A percentile compares a stretch with the other conserved stretches of the same genome.
These are phyloP conservation scores for Gryganskiella cystojenkinii DNA, from an alignment of 192 early-diverging fungal genomes.

Conservation along the genomic window DNA sequence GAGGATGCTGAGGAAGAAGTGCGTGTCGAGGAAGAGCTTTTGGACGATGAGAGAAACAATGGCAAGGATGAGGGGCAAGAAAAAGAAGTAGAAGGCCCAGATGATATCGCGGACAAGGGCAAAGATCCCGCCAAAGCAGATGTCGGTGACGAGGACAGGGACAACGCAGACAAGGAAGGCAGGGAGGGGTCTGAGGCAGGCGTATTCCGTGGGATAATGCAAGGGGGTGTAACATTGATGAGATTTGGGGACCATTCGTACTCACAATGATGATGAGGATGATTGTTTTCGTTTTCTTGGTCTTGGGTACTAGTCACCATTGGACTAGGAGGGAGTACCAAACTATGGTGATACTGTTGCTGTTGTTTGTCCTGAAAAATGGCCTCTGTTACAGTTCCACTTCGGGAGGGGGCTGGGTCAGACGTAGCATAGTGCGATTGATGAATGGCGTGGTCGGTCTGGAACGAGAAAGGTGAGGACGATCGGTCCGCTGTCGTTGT, in stretches of 20 bases:
- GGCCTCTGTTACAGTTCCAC: slow-evolving; percentile 23
- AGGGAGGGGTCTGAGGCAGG: no score
- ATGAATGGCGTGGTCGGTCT: not conserved
- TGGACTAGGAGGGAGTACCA: not conserved
- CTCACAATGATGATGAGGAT: no score
- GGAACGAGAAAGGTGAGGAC: not conserved
- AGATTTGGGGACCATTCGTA: no score
- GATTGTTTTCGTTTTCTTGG: not conserved
- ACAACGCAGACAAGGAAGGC: no score
- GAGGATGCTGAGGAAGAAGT: not conserved
- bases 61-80: slow-evolving; percentile 3
- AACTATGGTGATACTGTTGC: slow-evolving; percentile 4
- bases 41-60: not conserved
- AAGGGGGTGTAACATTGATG: no score
- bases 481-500: not conserved
- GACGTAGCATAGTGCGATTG: not conserved
- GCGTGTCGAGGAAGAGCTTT: not conserved
- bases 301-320: not conserved
- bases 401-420: not conserved
- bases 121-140: no score
- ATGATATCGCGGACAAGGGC: no score
- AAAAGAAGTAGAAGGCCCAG: not conserved
- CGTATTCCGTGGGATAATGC: no score
- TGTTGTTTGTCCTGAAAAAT: slow-evolving; percentile 24
- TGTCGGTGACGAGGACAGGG: no score